Percentiles rank a stretch among this genome's conserved stretches.
phyloP scores from a whole-genome alignment of 164 flowering plant species.

The Dillenia turbinata region DNA sequence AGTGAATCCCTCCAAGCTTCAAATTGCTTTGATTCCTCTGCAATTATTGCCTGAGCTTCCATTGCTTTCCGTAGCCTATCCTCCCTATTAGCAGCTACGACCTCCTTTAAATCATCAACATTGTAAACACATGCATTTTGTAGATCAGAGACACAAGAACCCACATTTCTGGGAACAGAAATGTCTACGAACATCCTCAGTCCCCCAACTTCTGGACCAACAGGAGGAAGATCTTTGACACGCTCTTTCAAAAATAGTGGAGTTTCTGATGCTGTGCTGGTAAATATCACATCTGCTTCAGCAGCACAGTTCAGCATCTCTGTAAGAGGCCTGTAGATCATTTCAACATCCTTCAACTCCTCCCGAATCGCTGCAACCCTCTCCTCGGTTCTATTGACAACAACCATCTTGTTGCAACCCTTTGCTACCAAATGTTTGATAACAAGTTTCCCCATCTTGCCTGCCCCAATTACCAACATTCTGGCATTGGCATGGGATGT shows the following conservation, averaged over 20 bases:
- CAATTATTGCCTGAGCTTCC: conserved; percentile 87
- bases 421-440: conserved; percentile 94
- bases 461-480: conserved; percentile 90
- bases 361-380: conserved; percentile 75
- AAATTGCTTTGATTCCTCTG: conserved; percentile 76
- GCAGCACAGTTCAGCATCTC: conserved; percentile 77
- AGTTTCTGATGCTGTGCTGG: conserved; percentile 89
- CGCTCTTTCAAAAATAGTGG: conserved; percentile 70
- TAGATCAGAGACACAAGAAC: conserved; percentile 63
- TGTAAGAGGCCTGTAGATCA: conserved; percentile 70
- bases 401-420: conserved; percentile 89
- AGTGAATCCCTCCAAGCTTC: conserved; percentile 95
- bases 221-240: conserved; percentile 58
- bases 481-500: conserved; percentile 57
- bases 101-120: conserved; percentile 97
- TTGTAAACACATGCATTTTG: conserved; percentile 66
- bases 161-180: conserved; percentile 95
- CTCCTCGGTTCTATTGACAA: conserved; percentile 82
- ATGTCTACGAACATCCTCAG: conserved; percentile 79
- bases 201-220: conserved; percentile 51
- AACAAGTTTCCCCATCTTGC: conserved; percentile 99
- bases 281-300: conserved; percentile 89
- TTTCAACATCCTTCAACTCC: conserved; percentile 69
- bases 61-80: conserved; percentile 84
- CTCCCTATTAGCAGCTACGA: conserved; percentile 93